phyloP scores from a whole-genome alignment of 177 flowering plant genomes.

The Vitis hybrid region DNA sequence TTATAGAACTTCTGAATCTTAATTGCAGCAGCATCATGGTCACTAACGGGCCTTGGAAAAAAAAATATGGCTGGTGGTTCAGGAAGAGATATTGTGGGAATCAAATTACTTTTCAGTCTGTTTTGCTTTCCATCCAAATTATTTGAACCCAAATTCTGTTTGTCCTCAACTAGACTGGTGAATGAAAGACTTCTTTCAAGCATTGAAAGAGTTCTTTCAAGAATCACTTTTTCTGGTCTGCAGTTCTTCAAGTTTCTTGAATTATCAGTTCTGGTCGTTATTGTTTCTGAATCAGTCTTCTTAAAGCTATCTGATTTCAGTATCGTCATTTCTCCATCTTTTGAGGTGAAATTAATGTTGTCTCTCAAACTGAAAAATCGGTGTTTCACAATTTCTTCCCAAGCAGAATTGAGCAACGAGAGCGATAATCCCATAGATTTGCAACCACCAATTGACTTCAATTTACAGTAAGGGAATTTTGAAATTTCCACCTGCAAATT shows the following conservation, averaged over 20 bases:
- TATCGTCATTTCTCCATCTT: slow-evolving; percentile 16
- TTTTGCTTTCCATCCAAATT: background rate
- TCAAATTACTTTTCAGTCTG: slow-evolving; percentile 7
- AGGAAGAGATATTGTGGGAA: slow-evolving; percentile 33
- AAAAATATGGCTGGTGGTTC: slow-evolving; percentile 28
- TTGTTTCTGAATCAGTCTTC: slow-evolving; percentile 26
- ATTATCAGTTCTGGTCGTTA: slow-evolving; percentile 14
- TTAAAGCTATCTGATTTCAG: slow-evolving; percentile 36
- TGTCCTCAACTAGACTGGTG: slow-evolving; percentile 30
- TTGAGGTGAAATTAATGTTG: slow-evolving; percentile 13
- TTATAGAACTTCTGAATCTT: slow-evolving; percentile 70
- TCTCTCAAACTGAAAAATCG: slow-evolving; percentile 16
- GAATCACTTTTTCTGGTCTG: slow-evolving; percentile 36
- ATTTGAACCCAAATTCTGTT: slow-evolving; percentile 4
- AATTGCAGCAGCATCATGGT: slow-evolving; percentile 65
- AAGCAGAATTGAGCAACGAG: slow-evolving; percentile 42
- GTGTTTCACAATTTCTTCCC: slow-evolving; percentile 33
- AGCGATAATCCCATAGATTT: slow-evolving; percentile 43
- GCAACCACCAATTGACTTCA: slow-evolving; percentile 1
- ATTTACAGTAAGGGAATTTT: too few relatives aligned
- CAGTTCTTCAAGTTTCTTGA: slow-evolving; percentile 32
- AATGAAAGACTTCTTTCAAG: slow-evolving; percentile 43
- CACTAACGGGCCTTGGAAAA: slow-evolving; percentile 47
- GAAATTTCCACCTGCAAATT: slow-evolving; percentile 7
- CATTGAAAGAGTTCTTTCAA: slow-evolving; percentile 34